phyloP scores from a whole-genome alignment of 2,329 filamentous ascomycete genomes.

The Apiospora marii region DNA sequence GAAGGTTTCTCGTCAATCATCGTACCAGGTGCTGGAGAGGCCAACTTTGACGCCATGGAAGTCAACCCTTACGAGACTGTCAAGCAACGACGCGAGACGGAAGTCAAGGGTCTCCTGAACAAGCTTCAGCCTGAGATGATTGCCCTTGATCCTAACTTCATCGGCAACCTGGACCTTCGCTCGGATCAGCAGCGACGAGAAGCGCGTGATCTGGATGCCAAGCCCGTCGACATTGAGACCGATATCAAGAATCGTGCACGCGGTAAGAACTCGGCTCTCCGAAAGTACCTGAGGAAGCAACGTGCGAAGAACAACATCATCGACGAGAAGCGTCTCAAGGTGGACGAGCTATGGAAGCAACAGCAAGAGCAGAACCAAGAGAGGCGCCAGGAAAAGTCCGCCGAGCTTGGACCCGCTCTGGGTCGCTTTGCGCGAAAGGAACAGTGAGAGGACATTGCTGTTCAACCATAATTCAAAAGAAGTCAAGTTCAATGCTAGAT shows the following conservation, averaged over 20 bases:
- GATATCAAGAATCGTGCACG: slow-evolving; percentile 79
- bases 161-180: slow-evolving; percentile 85
- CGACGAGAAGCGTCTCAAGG: slow-evolving; percentile 89
- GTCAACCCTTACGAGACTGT: slow-evolving; percentile 93
- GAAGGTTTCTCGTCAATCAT: slow-evolving; percentile 89
- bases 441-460: neutral
- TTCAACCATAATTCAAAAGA: neutral
- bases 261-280: slow-evolving; percentile 88
- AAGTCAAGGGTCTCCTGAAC: slow-evolving; percentile 89
- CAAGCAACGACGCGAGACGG: slow-evolving; percentile 91
- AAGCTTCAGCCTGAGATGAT: slow-evolving; percentile 99
- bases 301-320: slow-evolving; percentile 94
- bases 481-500: slow-evolving; percentile 14
- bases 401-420: slow-evolving; percentile 84
- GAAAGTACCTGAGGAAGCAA: slow-evolving; percentile 91
- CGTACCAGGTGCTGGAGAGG: slow-evolving; percentile 92
- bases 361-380: slow-evolving; percentile 72
- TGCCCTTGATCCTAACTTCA: slow-evolving; percentile 87
- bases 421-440: slow-evolving; percentile 83
- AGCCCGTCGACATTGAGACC: slow-evolving; percentile 63
- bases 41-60: slow-evolving; percentile 95
- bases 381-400: slow-evolving; percentile 68
- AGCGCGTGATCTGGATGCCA: slow-evolving; percentile 81
- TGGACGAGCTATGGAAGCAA: slow-evolving; percentile 82
- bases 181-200: slow-evolving; percentile 79